Conservation (phyloP, 179 eudicot genomes). For the Beta macrorhiza region DNA sequence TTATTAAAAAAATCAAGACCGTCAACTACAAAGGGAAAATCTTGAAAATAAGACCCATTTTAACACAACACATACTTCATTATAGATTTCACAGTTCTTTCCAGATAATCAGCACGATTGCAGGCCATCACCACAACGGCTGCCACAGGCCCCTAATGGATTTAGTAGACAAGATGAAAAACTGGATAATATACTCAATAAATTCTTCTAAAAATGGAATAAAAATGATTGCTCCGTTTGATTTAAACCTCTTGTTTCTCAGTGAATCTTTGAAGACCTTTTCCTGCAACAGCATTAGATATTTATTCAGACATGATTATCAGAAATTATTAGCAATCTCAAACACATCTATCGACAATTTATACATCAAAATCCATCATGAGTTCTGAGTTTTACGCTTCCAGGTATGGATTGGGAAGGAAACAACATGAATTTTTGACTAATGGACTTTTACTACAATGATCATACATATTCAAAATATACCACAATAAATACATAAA, state of each 20-base stretch:
- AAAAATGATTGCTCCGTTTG: conserved; percentile 3
- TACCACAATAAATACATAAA: background rate
- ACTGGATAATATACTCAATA: conserved; percentile 21
- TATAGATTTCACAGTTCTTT: conserved; percentile 81
- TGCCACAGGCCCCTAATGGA: conserved; percentile 75
- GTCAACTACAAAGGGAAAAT: conserved; percentile 2
- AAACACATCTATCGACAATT: background rate
- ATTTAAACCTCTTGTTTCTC: conserved; percentile 50
- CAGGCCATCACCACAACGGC: conserved; percentile 97
- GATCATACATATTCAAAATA: background rate
- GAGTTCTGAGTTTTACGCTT: background rate
- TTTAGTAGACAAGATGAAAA: conserved; percentile 30
- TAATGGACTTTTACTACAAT: background rate
- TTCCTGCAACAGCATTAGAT: conserved; percentile 40
- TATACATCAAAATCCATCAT: background rate
- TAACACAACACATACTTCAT: conserved; percentile 50
- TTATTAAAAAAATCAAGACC: background rate
- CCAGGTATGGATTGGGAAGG: background rate
- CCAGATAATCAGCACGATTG: conserved; percentile 96
- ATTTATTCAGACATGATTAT: background rate
- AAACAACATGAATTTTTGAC: background rate
- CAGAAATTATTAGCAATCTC: conserved; percentile 2
- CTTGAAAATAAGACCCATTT: background rate
- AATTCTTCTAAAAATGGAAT: conserved; percentile 9
- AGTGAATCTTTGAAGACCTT: conserved; percentile 43